Base-by-base conservation (phyloP, 2,329 filamentous ascomycete species). In the Leptodontidium sp. region DNA sequence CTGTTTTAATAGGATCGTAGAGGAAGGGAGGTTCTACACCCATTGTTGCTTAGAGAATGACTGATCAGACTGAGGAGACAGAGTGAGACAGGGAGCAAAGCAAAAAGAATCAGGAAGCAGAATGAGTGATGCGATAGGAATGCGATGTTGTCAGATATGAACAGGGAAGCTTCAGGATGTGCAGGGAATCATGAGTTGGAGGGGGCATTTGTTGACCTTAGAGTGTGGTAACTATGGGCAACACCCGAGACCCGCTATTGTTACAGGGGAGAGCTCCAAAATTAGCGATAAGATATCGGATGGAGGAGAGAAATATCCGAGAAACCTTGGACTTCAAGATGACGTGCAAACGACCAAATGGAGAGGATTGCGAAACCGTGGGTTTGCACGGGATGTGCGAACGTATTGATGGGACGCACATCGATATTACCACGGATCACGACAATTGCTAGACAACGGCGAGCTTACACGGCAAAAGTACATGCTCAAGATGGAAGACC, bases 11-110 rank as follows among this genome's bases (percentile, higher is more conserved):
- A 0, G 76, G 75, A 81, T 89, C 86, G 81, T 96, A 96, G 80
- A 95, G 85, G 82, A 91, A 96, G 66, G 93, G 93, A 80, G 87
- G 87, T 76, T 84, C 82, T 77, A 81, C 81, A 77, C 84, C 84
- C 80, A 86, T 86, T 79, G 79, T 84, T 71, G 79, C 73, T 38
- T 67, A 64, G 38, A 55, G 68, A 62, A 65, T 55, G 40, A 68
- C 63, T 67, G 29, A 61, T 38, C 50, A 61, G 50, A 61, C 57
- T 17, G 14, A 45, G 5, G 21, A 17, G 55, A 65, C 55, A 43
- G 9, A 50, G 68, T 67, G 66, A 57, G n/a, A n/a, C 53, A 67
- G 35, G 7, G 14, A 58, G 35, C 55, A 38, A 58, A 58, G 35
- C 14, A 8, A 15, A 45, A 21, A 58, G 21, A 43, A 40, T 24